Base-by-base conservation (phyloP, 106 monocot species). In the Vanilla planifolia region DNA sequence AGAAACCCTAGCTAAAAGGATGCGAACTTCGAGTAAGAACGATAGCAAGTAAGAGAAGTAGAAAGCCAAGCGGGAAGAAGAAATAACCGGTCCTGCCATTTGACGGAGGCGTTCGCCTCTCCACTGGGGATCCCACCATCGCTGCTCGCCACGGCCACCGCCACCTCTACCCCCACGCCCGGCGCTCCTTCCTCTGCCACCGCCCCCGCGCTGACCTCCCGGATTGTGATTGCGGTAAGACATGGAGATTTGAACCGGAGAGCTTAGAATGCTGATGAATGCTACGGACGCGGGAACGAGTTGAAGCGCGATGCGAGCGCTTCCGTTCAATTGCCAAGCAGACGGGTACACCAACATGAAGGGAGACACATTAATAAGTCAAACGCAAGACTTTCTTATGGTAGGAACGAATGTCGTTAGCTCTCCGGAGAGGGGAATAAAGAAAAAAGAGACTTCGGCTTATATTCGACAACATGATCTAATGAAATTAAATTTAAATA, bases 211-310 rank as follows among this genome's bases (percentile, higher is more conserved):
- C 21, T 22, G 16, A 30, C 35, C 30, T 63, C 64, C 82, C 28
- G 70, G 79, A 70, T 33, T 73, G 60, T 87, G 79, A 15, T 78
- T 71, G 20, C 92, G 87, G 52, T 70, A 77, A 25, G 92, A 71
- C 92, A 92, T 92, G 67, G 56, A 8, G 16, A 39, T 16, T 26
- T 30, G 30, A 13, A 27, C 15, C 65, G 55, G 55, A 68, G 66
- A 70, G 19, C 6, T 57, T 33, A 19, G 16, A 57, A 20, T 8
- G 57, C 20, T 34, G 57, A 8, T n/a, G 28, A 53, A 34, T 57
- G 57, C n/a, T n/a, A n/a, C n/a, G n/a, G n/a, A n/a, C n/a, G n/a
- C n/a, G n/a, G n/a, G n/a, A n/a, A n/a, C n/a, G n/a, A n/a, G n/a
- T n/a, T n/a, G n/a, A n/a, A n/a, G n/a, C n/a, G n/a, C n/a, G n/a